These are phyloP conservation scores for Pichia cephalocereana DNA, from an alignment of 805 yeast species.

Conservation along the genomic window DNA sequence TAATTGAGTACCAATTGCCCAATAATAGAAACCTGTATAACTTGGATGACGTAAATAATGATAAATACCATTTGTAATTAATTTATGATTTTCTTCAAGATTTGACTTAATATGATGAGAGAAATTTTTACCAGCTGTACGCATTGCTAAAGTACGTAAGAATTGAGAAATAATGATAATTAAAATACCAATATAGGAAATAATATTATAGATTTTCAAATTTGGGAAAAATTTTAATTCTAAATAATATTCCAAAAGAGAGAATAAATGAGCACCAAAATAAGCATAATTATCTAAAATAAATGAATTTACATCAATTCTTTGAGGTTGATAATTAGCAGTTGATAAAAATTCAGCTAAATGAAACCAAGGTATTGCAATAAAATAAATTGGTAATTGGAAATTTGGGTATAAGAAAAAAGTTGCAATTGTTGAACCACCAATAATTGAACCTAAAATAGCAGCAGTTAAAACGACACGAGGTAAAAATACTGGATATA, in stretches of 20 bases:
- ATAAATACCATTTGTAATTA: slow-evolving; percentile 74
- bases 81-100: slow-evolving; percentile 44
- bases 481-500: background rate
- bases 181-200: slow-evolving; percentile 35
- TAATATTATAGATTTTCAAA: slow-evolving; percentile 18
- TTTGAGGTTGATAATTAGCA: slow-evolving; percentile 57
- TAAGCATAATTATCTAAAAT: slow-evolving; percentile 61
- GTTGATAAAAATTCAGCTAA: slow-evolving; percentile 76
- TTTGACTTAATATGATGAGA: slow-evolving; percentile 63
- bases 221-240: slow-evolving; percentile 35
- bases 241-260: slow-evolving; percentile 40
- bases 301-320: slow-evolving; percentile 64
- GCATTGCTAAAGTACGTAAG: slow-evolving; percentile 71
- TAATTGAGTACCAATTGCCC: slow-evolving; percentile 86
- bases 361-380: slow-evolving; percentile 57
- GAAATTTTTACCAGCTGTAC: slow-evolving; percentile 78
- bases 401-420: background rate
- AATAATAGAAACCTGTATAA: slow-evolving; percentile 83
- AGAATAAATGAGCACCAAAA: slow-evolving; percentile 44
- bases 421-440: slow-evolving; percentile 27
- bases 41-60: slow-evolving; percentile 71
- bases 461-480: slow-evolving; percentile 32
- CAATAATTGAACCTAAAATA: slow-evolving; percentile 34
- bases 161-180: slow-evolving; percentile 54
- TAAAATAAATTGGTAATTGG: slow-evolving; percentile 33